Percentiles rank a stretch among this genome's conserved stretches.
phyloP scores from a whole-genome alignment of 140 eudicot species.

The Artemisia princeps region DNA sequence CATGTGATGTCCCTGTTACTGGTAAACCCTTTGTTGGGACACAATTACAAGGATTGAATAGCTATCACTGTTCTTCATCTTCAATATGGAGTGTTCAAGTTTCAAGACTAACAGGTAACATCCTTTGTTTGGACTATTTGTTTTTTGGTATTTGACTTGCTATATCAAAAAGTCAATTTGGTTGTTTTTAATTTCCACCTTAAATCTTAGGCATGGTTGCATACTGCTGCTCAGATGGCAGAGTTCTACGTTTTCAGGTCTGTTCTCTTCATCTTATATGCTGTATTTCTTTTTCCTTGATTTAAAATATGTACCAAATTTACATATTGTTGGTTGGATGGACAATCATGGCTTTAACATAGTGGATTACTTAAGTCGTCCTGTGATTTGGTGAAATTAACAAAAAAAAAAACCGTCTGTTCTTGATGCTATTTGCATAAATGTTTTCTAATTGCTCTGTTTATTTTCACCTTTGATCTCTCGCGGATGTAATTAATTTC shows the following conservation, averaged over 20 bases:
- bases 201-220: conserved; percentile 69
- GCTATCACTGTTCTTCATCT: conserved; percentile 57
- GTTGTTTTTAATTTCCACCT: conserved; percentile 3
- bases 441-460: too few relatives aligned
- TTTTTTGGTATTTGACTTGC: too few relatives aligned
- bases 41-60: conserved; percentile 46
- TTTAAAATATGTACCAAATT: background rate
- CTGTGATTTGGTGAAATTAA: too few relatives aligned
- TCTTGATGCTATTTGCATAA: too few relatives aligned
- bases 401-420: too few relatives aligned
- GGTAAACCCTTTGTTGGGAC: conserved; percentile 50
- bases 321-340: background rate
- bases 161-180: background rate
- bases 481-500: too few relatives aligned
- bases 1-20: conserved; percentile 63
- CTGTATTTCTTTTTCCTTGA: background rate
- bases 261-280: background rate
- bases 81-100: conserved; percentile 75
- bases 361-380: too few relatives aligned
- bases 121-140: too few relatives aligned
- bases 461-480: too few relatives aligned
- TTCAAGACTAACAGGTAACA: conserved; percentile 54
- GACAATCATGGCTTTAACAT: too few relatives aligned
- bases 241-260: conserved; percentile 77
- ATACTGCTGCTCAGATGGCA: conserved; percentile 84